A percentile compares a stretch with the other conserved stretches of the same genome.
These are phyloP conservation scores for Penicillium italicum DNA, from an alignment of 2,329 filamentous ascomycete genomes.

Conservation along the genomic window DNA sequence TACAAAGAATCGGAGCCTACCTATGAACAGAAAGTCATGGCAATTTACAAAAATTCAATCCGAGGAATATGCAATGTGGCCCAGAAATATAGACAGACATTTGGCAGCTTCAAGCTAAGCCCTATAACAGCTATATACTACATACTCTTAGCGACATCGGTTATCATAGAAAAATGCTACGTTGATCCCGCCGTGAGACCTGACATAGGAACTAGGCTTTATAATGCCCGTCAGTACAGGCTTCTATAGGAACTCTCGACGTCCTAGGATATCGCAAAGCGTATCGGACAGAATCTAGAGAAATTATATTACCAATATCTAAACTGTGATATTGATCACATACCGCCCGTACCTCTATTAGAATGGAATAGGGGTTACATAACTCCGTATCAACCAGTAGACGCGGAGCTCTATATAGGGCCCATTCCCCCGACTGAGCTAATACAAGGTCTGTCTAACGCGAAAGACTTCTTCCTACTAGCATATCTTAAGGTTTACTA, in stretches of 20 bases:
- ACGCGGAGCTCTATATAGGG: neutral
- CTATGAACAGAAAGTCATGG: conserved; percentile 8
- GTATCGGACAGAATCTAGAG: conserved; percentile 21
- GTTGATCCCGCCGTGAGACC: neutral
- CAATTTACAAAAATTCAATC: conserved; percentile 23
- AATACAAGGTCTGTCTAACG: neutral
- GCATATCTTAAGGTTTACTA: too few relatives aligned
- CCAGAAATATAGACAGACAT: conserved; percentile 33
- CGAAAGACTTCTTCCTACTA: too few relatives aligned
- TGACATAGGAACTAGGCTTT: neutral
- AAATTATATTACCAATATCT: conserved; percentile 17
- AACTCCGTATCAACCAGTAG: neutral
- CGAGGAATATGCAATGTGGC: conserved; percentile 25
- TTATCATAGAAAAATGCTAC: conserved; percentile 23
- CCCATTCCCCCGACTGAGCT: neutral
- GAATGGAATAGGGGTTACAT: neutral
- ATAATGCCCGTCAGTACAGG: conserved; percentile 8
- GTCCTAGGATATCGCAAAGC: conserved; percentile 23
- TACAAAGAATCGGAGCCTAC: neutral
- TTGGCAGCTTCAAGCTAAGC: conserved; percentile 35
- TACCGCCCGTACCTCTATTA: conserved; percentile 3
- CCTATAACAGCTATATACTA: conserved; percentile 38
- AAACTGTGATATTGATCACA: conserved; percentile 11
- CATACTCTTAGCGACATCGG: conserved; percentile 32
- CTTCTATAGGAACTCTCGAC: conserved; percentile 21